Evolutionary conservation across 1,284 basidiomycete genomes (phyloP), one percentile per base, ranked within the genome.

Genomic region (Ganoderma boninense): DNA sequence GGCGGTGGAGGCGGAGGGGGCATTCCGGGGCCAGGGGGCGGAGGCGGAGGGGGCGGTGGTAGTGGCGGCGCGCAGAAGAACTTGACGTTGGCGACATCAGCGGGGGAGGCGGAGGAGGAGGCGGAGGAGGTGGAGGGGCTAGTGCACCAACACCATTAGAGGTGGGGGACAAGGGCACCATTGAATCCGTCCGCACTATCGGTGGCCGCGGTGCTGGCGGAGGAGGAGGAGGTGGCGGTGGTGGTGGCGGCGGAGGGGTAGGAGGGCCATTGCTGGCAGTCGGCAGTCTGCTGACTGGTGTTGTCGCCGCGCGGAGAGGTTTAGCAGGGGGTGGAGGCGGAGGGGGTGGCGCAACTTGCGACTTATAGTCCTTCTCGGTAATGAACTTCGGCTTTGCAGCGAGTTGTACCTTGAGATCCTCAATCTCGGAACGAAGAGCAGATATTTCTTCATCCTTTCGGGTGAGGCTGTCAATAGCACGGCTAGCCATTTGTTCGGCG

Each of bases 311-410:
- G 13, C 68, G 68, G 16, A 35, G 54, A 20, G 72, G 72, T 40
- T 71, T 76, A 6, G 67, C 42, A 18, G 71, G 67, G 35, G 85
- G 84, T 32, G 89, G 88, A 44, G 85, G 84, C 29, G 89, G 89
- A 40, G 90, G 89, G 0, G 90, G 90, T 2, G 93, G 90, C 0
- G 89, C 82, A 62, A 90, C 90, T 66, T 86, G 86, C 8, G 84
- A 83, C 79, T 94, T 94, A 81, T 90, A 94, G 72, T 91, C 91
- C 76, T 89, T 87, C 79, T 95, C 92, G 1, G 87, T 88, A 57
- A 84, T 77, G 67, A 81, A 81, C 79, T 86, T 87, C 2, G 89
- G 88, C 71, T 86, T 89, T 14, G 83, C 83, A 26, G 84, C 80
- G 54, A 90, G 76, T 61, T 89, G 83, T 18, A 82, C 81, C 72